Conservation (phyloP, 106 monocot species). For the Cymbidium sinense region DNA sequence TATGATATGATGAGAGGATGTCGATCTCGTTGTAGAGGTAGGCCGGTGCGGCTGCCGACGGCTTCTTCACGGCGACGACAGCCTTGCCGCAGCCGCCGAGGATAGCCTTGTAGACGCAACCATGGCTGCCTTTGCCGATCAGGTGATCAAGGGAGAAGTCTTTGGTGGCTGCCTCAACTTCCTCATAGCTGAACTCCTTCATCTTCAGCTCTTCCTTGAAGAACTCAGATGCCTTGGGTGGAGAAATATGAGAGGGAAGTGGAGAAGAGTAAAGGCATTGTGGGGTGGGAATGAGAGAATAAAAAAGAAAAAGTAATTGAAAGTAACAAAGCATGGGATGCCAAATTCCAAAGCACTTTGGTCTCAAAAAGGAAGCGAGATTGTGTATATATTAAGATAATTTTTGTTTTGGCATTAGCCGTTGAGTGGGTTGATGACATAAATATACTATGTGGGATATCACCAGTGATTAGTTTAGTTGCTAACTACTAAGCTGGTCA, state of each 20-base stretch:
- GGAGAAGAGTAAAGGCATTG: neutral
- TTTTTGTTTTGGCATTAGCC: too few species aligned
- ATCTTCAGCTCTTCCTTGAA: constrained; percentile 16
- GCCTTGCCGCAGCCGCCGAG: constrained; percentile 24
- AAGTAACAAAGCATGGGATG: neutral
- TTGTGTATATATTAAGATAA: neutral
- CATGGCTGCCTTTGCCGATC: constrained; percentile 93
- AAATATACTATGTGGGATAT: too few species aligned
- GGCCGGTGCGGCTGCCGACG: constrained; percentile 10
- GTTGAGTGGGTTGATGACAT: too few species aligned
- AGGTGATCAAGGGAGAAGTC: constrained; percentile 51
- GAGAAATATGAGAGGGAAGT: neutral
- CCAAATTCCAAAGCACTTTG: constrained; percentile 4
- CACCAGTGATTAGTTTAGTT: too few species aligned
- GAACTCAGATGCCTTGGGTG: neutral
- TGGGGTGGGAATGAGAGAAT: neutral
- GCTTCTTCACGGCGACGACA: constrained; percentile 54
- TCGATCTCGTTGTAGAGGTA: constrained; percentile 64
- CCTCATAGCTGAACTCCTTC: constrained; percentile 62
- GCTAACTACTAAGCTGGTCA: too few species aligned
- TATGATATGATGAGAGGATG: constrained; percentile 30
- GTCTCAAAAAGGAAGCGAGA: neutral
- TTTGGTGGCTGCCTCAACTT: constrained; percentile 48
- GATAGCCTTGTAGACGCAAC: constrained; percentile 57
- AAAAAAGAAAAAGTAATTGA: neutral